A percentile compares a stretch with the other conserved stretches of the same genome.
Evolutionary conservation across 257 asterid species (phyloP).

Genomic region (Lithospermum erythrorhizon): DNA sequence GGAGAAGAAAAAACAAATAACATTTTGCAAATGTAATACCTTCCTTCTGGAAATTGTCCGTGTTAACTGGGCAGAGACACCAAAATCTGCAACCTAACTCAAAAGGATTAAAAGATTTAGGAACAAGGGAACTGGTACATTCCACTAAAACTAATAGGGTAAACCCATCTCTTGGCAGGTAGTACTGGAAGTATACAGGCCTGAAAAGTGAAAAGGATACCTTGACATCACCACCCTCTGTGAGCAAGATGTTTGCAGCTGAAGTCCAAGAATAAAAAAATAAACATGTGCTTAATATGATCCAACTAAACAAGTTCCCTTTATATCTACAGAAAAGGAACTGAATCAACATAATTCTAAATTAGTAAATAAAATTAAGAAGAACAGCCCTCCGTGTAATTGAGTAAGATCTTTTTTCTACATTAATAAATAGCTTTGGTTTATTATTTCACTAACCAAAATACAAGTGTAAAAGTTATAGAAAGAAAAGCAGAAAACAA

Average conservation of each 20-base stretch:
- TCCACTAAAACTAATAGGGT: background rate
- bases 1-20: background rate
- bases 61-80: constrained; percentile 99
- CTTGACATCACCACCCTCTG: constrained; percentile 98
- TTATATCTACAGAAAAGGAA: too few species aligned
- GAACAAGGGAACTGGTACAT: background rate
- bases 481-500: too few species aligned
- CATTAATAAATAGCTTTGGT: background rate
- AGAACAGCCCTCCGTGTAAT: too few species aligned
- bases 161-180: background rate
- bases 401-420: too few species aligned
- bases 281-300: background rate
- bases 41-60: constrained; percentile 94
- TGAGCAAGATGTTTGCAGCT: constrained; percentile 96
- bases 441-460: background rate
- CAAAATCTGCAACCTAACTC: constrained; percentile 93
- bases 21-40: constrained; percentile 27
- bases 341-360: too few species aligned
- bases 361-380: too few species aligned
- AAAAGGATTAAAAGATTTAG: constrained; percentile 1
- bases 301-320: background rate
- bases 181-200: constrained; percentile 1
- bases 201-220: constrained; percentile 24
- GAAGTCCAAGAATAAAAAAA: constrained; percentile 22
- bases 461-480: background rate